A percentile compares a stretch with the other conserved stretches of the same genome.
phyloP scores from a whole-genome alignment of 2,329 filamentous ascomycete genomes.

The Decorospora gaudefroyi region DNA sequence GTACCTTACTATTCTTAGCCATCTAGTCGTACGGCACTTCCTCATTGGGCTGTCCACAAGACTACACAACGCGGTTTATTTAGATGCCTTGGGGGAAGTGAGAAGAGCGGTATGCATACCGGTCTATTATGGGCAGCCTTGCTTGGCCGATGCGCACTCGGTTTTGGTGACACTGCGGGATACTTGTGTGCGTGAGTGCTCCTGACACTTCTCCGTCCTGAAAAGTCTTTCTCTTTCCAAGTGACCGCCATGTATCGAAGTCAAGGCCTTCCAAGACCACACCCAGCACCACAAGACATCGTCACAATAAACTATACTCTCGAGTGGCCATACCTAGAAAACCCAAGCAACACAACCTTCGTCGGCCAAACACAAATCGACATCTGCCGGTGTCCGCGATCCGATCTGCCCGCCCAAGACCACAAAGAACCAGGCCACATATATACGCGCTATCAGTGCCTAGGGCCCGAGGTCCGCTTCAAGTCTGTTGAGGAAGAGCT shows the following conservation, averaged over 20 bases:
- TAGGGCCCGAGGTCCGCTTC: slow-evolving; percentile 31
- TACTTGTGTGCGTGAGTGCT: too few relatives aligned
- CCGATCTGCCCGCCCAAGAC: slow-evolving; percentile 7
- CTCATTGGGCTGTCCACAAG: slow-evolving; percentile 13
- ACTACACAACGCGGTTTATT: slow-evolving; percentile 2
- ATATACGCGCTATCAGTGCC: slow-evolving; percentile 38
- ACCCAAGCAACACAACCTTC: slow-evolving; percentile 41
- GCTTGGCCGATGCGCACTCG: slow-evolving; percentile 4
- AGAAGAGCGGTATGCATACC: slow-evolving; percentile 25
- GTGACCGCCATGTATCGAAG: slow-evolving; percentile 15
- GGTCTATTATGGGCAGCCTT: slow-evolving; percentile 23
- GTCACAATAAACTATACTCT: slow-evolving; percentile 45
- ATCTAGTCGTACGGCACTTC: slow-evolving; percentile 8
- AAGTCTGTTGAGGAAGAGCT: slow-evolving; percentile 19
- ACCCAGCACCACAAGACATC: slow-evolving; percentile 42
- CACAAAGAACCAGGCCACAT: slow-evolving; percentile 32
- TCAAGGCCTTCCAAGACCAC: slow-evolving; percentile 24
- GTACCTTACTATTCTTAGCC: slow-evolving; percentile 23
- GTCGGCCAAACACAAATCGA: slow-evolving; percentile 33
- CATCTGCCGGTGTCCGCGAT: slow-evolving; percentile 31
- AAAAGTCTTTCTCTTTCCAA: neutral
- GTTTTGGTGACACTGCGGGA: slow-evolving; percentile 3
- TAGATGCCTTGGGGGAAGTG: slow-evolving; percentile 7
- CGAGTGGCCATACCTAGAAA: slow-evolving; percentile 34
- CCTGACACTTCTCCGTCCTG: too few relatives aligned